A percentile compares a stretch with the other conserved stretches of the same genome.
These are phyloP conservation scores for Herpotrichia juniperi DNA, from an alignment of 2,329 filamentous ascomycete species.

Conservation along the genomic window DNA sequence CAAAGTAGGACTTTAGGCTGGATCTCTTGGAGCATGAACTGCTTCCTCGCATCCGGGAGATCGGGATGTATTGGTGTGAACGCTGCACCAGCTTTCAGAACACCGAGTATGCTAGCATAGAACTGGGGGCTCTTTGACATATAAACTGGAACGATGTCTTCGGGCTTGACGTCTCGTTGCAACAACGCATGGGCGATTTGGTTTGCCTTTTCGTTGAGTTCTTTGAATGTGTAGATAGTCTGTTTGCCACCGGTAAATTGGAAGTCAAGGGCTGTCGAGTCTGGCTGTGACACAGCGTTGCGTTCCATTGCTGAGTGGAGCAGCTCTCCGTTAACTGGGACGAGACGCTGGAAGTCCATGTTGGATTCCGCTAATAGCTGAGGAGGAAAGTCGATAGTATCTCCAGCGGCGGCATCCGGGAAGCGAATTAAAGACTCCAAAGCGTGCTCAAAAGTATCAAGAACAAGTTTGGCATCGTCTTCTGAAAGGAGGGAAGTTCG, in stretches of 20 bases:
- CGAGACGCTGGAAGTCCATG: slow-evolving; percentile 16
- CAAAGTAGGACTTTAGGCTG: slow-evolving; percentile 36
- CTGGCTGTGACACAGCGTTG: slow-evolving; percentile 34
- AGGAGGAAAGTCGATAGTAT: slow-evolving; percentile 28
- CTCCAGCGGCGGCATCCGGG: slow-evolving; percentile 25
- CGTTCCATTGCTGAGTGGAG: slow-evolving; percentile 48
- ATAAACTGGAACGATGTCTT: slow-evolving; percentile 45
- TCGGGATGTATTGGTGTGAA: slow-evolving; percentile 45
- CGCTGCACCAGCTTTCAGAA: slow-evolving; percentile 49
- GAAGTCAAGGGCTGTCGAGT: slow-evolving; percentile 47
- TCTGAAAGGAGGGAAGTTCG: slow-evolving; percentile 31
- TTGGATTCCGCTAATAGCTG: slow-evolving; percentile 33
- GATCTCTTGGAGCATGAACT: slow-evolving; percentile 43
- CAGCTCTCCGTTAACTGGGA: slow-evolving; percentile 16
- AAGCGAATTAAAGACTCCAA: slow-evolving; percentile 30
- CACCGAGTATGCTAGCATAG: slow-evolving; percentile 45
- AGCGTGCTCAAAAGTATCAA: slow-evolving; percentile 34
- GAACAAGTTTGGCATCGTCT: slow-evolving; percentile 32
- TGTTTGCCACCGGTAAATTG: slow-evolving; percentile 33
- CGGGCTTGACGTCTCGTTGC: slow-evolving; percentile 21
- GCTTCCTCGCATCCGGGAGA: slow-evolving; percentile 41
- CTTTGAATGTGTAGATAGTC: slow-evolving; percentile 41
- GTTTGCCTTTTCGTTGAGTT: slow-evolving; percentile 39
- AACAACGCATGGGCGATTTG: slow-evolving; percentile 39
- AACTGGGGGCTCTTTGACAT: slow-evolving; percentile 41